Base-by-base conservation (phyloP, 2,329 filamentous ascomycete species). In the Arthrobotrys pseudoclavata region DNA sequence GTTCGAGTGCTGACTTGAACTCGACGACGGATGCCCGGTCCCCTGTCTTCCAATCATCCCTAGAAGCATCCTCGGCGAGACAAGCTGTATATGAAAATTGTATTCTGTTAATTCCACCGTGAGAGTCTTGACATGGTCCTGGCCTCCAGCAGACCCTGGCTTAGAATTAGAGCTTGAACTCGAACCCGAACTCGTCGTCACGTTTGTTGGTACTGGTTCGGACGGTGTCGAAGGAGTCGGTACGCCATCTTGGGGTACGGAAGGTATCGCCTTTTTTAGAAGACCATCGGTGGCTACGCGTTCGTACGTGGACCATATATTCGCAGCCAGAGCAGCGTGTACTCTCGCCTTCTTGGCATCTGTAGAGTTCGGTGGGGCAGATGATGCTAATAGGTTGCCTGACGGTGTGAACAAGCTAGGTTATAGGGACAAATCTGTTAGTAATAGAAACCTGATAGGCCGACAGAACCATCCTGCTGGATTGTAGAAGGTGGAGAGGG, bases 81-180 rank as follows among this genome's bases (percentile, higher is more conserved):
- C 80, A 45, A 80, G 66, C 42, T 81, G 80, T 22, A 82, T 79
- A 34, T 82, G 80, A 3, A 82, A 77, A 15, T 82, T 82, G 47
- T 80, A 80, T 47, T 81, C 80, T 15, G 80, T 80, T 29, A 82
- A 75, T 63, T 82, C 81, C n/a, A 82, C 79, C 9, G 81, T 81
- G 20, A 82, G 79, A 4, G 80, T 80, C 45, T 80, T 81, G 50
- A 82, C 76, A 24, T 78, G 74, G 47, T 63, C 69, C 29, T 53
- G 63, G 20, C 61, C 52, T 50, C 66, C 57, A 42, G 34, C 34
- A 9, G 34, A 26, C 42, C 55, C 55, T n/a, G 34, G 20, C 20
- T 26, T 60, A 34, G 63, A 9, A 40, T 31, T 34, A 18, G 40
- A 45, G 42, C 42, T 45, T 9, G 42, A 18, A 34, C 53, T 42